Conservation (phyloP, 2,329 filamentous ascomycete species). For the Apiospora rasikravindrae region DNA sequence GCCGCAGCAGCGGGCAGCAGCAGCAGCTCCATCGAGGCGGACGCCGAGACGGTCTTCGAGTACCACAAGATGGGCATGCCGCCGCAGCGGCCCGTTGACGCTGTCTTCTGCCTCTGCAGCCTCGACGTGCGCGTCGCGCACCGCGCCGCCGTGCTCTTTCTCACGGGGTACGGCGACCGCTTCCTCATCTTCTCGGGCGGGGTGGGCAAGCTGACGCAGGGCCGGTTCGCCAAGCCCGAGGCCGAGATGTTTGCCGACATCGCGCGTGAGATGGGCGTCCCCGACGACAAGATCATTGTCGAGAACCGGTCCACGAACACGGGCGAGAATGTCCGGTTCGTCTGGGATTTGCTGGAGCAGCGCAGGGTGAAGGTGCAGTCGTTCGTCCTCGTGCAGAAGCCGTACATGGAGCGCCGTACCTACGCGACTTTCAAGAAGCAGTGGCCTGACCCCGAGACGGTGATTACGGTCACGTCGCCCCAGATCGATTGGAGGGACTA, state of each 20-base stretch:
- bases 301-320: conserved; percentile 50
- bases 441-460: conserved; percentile 44
- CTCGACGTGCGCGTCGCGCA: conserved; percentile 51
- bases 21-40: conserved; percentile 24
- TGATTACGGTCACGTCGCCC: conserved; percentile 49
- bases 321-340: conserved; percentile 54
- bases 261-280: conserved; percentile 46
- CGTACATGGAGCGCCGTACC: conserved; percentile 54
- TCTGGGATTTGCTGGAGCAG: conserved; percentile 41
- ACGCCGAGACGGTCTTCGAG: conserved; percentile 47
- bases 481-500: conserved; percentile 46
- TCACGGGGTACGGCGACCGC: conserved; percentile 42
- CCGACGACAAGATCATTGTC: conserved; percentile 43
- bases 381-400: conserved; percentile 53
- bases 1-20: not conserved
- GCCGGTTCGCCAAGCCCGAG: conserved; percentile 46
- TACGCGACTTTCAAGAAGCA: conserved; percentile 53
- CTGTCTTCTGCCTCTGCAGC: conserved; percentile 54
- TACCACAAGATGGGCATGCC: conserved; percentile 49
- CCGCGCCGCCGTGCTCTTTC: conserved; percentile 48
- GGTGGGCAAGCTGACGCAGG: conserved; percentile 46
- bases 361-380: conserved; percentile 34
- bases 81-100: conserved; percentile 41
- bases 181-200: conserved; percentile 53
- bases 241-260: conserved; percentile 49